Evolutionary conservation across 345 rosid species (phyloP).

Genomic region (Acer negundo): DNA sequence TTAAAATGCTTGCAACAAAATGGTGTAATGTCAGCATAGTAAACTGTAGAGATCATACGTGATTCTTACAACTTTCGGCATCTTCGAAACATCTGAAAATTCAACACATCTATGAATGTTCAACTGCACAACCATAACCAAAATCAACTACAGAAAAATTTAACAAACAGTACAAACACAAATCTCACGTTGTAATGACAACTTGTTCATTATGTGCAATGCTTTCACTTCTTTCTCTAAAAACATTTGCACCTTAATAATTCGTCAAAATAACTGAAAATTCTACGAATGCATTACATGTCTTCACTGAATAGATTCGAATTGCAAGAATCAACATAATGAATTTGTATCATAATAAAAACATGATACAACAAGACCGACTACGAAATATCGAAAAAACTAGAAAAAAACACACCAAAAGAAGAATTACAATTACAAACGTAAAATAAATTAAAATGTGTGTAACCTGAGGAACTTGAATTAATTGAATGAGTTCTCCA

Average conservation of each 20-base stretch:
- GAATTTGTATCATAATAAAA: not conserved
- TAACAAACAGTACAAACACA: not conserved
- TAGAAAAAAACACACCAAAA: too few species aligned
- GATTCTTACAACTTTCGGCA: conserved; percentile 65
- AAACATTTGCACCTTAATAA: too few species aligned
- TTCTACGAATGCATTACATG: too few species aligned
- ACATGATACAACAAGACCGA: not conserved
- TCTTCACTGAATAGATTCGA: too few species aligned
- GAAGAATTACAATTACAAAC: too few species aligned
- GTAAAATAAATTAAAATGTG: not conserved
- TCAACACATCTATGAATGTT: conserved; percentile 61
- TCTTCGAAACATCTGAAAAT: conserved; percentile 72
- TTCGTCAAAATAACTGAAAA: too few species aligned
- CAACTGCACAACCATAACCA: conserved; percentile 35
- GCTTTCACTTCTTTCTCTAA: too few species aligned
- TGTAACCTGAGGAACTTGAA: conserved; percentile 71
- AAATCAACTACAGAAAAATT: conserved; percentile 10
- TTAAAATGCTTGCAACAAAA: not conserved
- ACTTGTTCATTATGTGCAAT: too few species aligned
- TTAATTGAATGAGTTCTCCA: conserved; percentile 92
- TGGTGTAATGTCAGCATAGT: not conserved
- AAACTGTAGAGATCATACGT: not conserved
- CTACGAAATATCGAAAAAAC: not conserved
- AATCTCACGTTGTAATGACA: too few species aligned
- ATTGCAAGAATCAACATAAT: too few species aligned